These are phyloP conservation scores for Fraxinus angustifolia DNA, from an alignment of 305 asterid species.

Conservation along the genomic window DNA sequence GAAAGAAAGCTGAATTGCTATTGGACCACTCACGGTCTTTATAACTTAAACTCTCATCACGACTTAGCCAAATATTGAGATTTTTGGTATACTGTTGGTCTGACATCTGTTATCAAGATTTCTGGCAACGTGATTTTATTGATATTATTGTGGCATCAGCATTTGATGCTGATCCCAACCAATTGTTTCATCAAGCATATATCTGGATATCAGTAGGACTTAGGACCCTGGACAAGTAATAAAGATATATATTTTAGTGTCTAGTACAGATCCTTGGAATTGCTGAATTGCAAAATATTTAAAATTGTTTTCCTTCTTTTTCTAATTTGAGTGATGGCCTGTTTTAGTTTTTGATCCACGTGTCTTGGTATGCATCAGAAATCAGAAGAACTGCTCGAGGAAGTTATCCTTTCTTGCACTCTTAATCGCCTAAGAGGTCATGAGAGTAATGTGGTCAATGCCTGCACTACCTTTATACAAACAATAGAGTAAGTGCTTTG, in stretches of 20 bases:
- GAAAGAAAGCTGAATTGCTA: constrained; percentile 2
- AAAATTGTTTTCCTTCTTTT: background rate
- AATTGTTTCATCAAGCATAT: background rate
- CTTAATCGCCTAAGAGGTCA: constrained; percentile 66
- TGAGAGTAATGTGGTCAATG: constrained; percentile 48
- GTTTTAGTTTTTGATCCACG: constrained; percentile 10
- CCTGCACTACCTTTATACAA: constrained; percentile 73
- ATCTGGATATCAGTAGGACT: background rate
- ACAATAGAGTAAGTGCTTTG: constrained; percentile 55
- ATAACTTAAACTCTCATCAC: constrained; percentile 7
- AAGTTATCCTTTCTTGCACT: constrained; percentile 83
- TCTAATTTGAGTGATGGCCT: background rate
- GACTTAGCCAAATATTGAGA: constrained; percentile 1
- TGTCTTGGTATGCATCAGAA: constrained; percentile 54
- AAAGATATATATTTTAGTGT: background rate
- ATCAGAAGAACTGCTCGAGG: constrained; percentile 90
- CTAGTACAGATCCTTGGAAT: background rate
- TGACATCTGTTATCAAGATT: constrained; percentile 8
- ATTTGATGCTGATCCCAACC: constrained; percentile 4
- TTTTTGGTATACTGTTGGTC: constrained; percentile 3
- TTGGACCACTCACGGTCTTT: background rate
- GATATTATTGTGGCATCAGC: constrained; percentile 4
- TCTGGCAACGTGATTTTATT: background rate
- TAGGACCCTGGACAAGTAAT: constrained; percentile 8
- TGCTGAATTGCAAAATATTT: background rate